Percentiles rank a stretch among this genome's conserved stretches.
Conservation (phyloP, 805 yeast genomes). For the Hemisphaericaspora nanyangensis region DNA sequence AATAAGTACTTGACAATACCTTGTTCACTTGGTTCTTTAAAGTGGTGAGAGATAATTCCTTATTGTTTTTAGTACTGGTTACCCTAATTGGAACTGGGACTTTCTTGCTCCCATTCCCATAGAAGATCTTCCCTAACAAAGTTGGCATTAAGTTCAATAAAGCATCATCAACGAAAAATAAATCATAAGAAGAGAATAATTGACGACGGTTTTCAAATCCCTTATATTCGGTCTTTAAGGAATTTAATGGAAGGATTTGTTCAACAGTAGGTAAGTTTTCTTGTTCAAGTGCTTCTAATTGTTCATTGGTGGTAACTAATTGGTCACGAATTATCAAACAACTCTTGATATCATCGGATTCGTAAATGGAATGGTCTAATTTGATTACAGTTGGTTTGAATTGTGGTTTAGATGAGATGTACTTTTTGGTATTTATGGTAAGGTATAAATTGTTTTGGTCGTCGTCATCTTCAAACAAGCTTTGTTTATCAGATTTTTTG, state of each 20-base stretch:
- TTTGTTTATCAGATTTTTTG: slow-evolving; percentile 34
- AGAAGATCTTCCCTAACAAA: slow-evolving; percentile 77
- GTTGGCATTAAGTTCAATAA: slow-evolving; percentile 78
- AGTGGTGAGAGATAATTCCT: slow-evolving; percentile 46
- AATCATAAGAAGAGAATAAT: slow-evolving; percentile 61
- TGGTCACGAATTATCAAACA: slow-evolving; percentile 71
- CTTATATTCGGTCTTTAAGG: slow-evolving; percentile 80
- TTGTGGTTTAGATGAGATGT: slow-evolving; percentile 54
- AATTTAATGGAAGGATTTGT: slow-evolving; percentile 64
- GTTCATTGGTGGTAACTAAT: slow-evolving; percentile 40
- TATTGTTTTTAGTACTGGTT: slow-evolving; percentile 21
- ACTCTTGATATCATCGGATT: slow-evolving; percentile 40
- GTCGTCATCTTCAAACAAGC: slow-evolving; percentile 50
- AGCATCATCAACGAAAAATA: slow-evolving; percentile 83
- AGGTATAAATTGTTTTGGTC: slow-evolving; percentile 55
- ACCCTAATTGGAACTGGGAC: slow-evolving; percentile 46
- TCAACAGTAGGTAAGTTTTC: slow-evolving; percentile 42
- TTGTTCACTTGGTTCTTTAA: slow-evolving; percentile 57
- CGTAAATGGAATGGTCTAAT: slow-evolving; percentile 45
- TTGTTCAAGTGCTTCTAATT: slow-evolving; percentile 44
- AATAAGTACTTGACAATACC: slow-evolving; percentile 54
- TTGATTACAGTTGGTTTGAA: slow-evolving; percentile 52
- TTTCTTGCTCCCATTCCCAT: slow-evolving; percentile 45
- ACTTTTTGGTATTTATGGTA: slow-evolving; percentile 63
- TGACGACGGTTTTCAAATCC: slow-evolving; percentile 85